A percentile compares a stretch with the other conserved stretches of the same genome.
Conservation (phyloP, 345 rosid species). For the Dipteronia dyeriana region DNA sequence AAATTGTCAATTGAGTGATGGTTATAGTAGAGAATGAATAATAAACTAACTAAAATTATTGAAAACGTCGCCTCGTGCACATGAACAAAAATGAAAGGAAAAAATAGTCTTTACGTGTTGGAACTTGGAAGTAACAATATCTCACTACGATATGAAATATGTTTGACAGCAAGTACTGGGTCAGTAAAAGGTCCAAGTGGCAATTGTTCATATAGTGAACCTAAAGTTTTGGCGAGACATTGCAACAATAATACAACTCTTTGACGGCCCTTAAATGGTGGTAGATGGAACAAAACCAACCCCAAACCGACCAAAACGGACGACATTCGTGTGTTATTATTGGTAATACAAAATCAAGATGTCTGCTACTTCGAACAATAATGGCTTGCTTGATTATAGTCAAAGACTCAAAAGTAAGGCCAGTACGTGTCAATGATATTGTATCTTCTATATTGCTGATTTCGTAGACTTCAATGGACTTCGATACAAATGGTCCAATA, state of each 20-base stretch:
- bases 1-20: not conserved
- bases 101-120: not conserved
- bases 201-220: not conserved
- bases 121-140: not conserved
- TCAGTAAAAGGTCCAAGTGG: not conserved
- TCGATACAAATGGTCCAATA: not conserved
- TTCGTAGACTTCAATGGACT: not conserved
- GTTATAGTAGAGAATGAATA: not conserved
- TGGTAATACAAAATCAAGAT: not conserved
- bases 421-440: not conserved
- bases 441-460: not conserved
- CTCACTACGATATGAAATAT: not conserved
- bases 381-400: not conserved
- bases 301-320: not conserved
- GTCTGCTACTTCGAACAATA: not conserved
- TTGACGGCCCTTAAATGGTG: not conserved
- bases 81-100: too few relatives aligned
- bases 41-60: not conserved
- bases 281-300: not conserved
- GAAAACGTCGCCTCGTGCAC: too few relatives aligned
- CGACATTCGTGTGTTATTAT: not conserved
- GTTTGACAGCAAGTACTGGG: not conserved
- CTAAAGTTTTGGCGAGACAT: not conserved
- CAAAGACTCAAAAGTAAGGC: not conserved
- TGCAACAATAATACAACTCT: not conserved